Percentiles rank a stretch among this genome's conserved stretches.
phyloP scores from a whole-genome alignment of 2,329 filamentous ascomycete species.

The Aureobasidium sp. region DNA sequence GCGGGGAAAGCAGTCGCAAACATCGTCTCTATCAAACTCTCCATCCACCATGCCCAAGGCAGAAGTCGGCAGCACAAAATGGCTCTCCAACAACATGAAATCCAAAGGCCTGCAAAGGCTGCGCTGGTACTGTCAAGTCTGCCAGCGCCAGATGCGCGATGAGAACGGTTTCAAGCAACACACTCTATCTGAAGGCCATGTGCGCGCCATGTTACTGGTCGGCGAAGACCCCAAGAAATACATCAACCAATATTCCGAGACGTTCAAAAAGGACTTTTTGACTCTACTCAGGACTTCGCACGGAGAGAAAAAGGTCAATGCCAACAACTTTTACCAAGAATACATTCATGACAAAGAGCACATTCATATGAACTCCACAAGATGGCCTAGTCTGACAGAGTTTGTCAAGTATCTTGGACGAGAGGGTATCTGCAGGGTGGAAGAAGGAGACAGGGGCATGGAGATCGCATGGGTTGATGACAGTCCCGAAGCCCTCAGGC shows the following conservation, averaged over 20 bases:
- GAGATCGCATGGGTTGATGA: slow-evolving; percentile 89
- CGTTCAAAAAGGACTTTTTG: slow-evolving; percentile 77
- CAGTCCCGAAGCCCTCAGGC: slow-evolving; percentile 72
- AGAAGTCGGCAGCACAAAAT: slow-evolving; percentile 86
- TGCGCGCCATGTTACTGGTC: slow-evolving; percentile 80
- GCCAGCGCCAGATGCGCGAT: slow-evolving; percentile 69
- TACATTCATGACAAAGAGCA: slow-evolving; percentile 86
- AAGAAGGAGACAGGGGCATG: slow-evolving; percentile 81
- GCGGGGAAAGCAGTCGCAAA: not conserved
- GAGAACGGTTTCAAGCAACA: slow-evolving; percentile 85
- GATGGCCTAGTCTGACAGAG: slow-evolving; percentile 81
- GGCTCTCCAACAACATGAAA: slow-evolving; percentile 86
- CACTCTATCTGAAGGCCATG: slow-evolving; percentile 74
- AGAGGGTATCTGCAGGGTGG: slow-evolving; percentile 81
- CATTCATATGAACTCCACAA: slow-evolving; percentile 88
- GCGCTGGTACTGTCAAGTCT: slow-evolving; percentile 83
- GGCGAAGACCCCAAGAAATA: slow-evolving; percentile 80
- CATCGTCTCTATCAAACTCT: too few relatives aligned
- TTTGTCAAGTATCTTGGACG: slow-evolving; percentile 81
- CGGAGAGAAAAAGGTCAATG: slow-evolving; percentile 79
- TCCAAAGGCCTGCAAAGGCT: slow-evolving; percentile 69
- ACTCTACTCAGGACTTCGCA: slow-evolving; percentile 73
- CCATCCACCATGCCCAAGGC: slow-evolving; percentile 49
- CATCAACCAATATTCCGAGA: slow-evolving; percentile 72
- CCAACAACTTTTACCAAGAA: slow-evolving; percentile 93